phyloP scores from a whole-genome alignment of 1,284 basidiomycete species.

The Ceratobasidium sp. region DNA sequence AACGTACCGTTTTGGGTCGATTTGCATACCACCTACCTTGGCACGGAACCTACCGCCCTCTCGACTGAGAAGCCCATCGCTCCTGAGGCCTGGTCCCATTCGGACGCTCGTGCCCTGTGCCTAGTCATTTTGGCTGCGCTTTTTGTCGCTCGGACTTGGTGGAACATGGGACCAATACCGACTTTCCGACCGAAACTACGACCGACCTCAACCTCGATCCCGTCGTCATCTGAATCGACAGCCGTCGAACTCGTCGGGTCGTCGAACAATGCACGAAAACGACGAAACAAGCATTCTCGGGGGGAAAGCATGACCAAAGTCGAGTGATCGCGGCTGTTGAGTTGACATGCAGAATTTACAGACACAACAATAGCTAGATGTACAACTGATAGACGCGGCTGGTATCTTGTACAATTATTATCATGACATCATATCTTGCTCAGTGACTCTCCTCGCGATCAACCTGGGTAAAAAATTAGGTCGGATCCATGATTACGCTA shows the following conservation, averaged over 20 bases:
- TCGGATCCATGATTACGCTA: background rate
- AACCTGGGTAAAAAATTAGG: background rate
- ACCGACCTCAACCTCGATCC: background rate
- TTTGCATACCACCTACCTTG: conserved; percentile 14
- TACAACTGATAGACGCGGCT: conserved; percentile 2
- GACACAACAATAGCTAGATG: background rate
- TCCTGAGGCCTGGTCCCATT: conserved; percentile 27
- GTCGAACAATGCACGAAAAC: conserved; percentile 9
- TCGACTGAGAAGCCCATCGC: background rate
- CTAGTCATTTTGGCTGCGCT: conserved; percentile 10
- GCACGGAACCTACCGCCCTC: background rate
- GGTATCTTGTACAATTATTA: background rate
- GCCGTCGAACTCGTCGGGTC: conserved; percentile 6
- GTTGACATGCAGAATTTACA: conserved; percentile 4
- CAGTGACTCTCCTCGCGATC: conserved; percentile 14
- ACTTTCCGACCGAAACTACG: conserved; percentile 7
- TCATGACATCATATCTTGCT: conserved; percentile 14
- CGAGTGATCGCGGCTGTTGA: background rate
- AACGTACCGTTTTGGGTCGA: conserved; percentile 22
- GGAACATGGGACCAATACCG: conserved; percentile 34
- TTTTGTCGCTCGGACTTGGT: conserved; percentile 26
- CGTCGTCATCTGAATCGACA: conserved; percentile 5
- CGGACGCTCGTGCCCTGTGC: conserved; percentile 24
- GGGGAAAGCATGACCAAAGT: conserved; percentile 25
- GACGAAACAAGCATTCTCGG: conserved; percentile 19